Conservation (phyloP, 2,329 filamentous ascomycete species). For the Calonectria honghensis region DNA sequence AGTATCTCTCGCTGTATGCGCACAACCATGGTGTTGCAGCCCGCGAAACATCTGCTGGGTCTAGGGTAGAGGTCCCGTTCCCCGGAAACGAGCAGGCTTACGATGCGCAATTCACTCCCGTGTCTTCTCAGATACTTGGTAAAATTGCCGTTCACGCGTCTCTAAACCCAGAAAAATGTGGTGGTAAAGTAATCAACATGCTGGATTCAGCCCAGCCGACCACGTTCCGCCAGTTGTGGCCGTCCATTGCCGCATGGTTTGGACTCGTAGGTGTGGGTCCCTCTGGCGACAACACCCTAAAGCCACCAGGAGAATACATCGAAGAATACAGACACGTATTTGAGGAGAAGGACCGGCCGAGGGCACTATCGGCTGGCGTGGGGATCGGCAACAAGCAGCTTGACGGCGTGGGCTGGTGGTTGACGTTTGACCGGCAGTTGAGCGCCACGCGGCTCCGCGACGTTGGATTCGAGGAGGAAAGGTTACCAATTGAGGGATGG, state of each 20-base stretch:
- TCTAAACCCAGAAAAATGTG: slow-evolving; percentile 53
- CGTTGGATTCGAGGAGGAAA: slow-evolving; percentile 63
- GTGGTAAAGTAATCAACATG: slow-evolving; percentile 59
- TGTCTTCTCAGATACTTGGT: slow-evolving; percentile 56
- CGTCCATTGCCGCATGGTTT: slow-evolving; percentile 57
- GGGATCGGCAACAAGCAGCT: slow-evolving; percentile 62
- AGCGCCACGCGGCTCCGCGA: slow-evolving; percentile 63
- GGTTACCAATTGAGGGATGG: slow-evolving; percentile 63
- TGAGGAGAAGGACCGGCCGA: slow-evolving; percentile 45
- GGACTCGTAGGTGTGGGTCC: slow-evolving; percentile 55
- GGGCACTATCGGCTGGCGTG: slow-evolving; percentile 58
- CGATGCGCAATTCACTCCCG: slow-evolving; percentile 57
- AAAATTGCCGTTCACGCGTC: slow-evolving; percentile 57
- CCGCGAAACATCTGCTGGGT: neutral
- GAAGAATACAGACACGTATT: slow-evolving; percentile 57
- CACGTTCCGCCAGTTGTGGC: slow-evolving; percentile 58
- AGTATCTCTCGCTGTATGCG: slow-evolving; percentile 62
- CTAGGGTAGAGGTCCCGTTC: slow-evolving; percentile 54
- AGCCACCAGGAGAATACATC: slow-evolving; percentile 58
- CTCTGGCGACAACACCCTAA: neutral
- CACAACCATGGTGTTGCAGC: slow-evolving; percentile 51
- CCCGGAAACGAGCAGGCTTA: slow-evolving; percentile 54
- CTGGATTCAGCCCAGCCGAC: slow-evolving; percentile 55
- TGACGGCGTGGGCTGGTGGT: slow-evolving; percentile 66
- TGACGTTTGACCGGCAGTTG: slow-evolving; percentile 69